These are phyloP conservation scores for Diaporthe sp. DNA, from an alignment of 2,329 filamentous ascomycete genomes.

Conservation along the genomic window DNA sequence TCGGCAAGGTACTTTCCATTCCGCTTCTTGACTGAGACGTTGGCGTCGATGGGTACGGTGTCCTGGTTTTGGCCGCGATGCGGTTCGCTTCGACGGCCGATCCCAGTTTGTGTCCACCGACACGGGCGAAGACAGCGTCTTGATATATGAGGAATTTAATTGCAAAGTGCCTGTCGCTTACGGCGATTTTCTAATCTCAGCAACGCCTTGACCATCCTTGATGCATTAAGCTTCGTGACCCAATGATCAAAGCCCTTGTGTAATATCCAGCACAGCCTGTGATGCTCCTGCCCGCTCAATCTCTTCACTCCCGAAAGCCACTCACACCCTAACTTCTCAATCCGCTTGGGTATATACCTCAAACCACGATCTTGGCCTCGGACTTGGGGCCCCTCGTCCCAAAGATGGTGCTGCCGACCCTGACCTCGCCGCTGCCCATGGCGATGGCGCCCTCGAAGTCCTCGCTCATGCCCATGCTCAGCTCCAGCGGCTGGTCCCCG, in stretches of 20 bases:
- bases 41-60: slow-evolving; percentile 6
- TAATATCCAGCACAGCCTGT: not conserved
- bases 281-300: not conserved
- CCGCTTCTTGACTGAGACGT: not conserved
- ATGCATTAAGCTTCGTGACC: not conserved
- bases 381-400: slow-evolving; percentile 83
- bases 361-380: slow-evolving; percentile 77
- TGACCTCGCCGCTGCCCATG: slow-evolving; percentile 88
- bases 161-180: slow-evolving; percentile 12
- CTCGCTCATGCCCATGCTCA: slow-evolving; percentile 99
- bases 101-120: not conserved
- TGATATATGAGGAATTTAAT: slow-evolving; percentile 12
- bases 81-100: not conserved
- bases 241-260: not conserved
- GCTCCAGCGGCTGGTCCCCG: slow-evolving; percentile 70
- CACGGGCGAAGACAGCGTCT: not conserved
- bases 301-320: not conserved
- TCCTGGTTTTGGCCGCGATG: not conserved
- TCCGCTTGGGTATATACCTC: slow-evolving; percentile 21
- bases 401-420: slow-evolving; percentile 95
- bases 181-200: slow-evolving; percentile 7
- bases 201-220: not conserved
- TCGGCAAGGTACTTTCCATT: slow-evolving; percentile 21
- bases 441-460: slow-evolving; percentile 92
- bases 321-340: not conserved